These are phyloP conservation scores for Talaromyces sp. DNA, from an alignment of 2,329 filamentous ascomycete genomes.

Conservation along the genomic window DNA sequence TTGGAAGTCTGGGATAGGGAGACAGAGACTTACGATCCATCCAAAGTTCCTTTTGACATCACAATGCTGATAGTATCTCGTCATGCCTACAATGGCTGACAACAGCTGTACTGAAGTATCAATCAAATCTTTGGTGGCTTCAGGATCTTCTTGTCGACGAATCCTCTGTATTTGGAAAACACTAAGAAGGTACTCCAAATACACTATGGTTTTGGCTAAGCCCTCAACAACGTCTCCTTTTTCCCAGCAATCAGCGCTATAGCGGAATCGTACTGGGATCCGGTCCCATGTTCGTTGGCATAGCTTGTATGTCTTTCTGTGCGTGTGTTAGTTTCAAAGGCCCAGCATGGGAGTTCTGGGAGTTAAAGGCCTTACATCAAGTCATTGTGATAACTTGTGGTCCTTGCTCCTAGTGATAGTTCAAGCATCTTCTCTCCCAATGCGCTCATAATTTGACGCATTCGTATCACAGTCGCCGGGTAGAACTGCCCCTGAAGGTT, in stretches of 20 bases:
- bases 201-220: slow-evolving; percentile 20
- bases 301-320: slow-evolving; percentile 18
- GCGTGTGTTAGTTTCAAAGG: neutral
- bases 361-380: slow-evolving; percentile 5
- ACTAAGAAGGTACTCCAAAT: slow-evolving; percentile 23
- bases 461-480: slow-evolving; percentile 22
- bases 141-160: slow-evolving; percentile 21
- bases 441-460: slow-evolving; percentile 22
- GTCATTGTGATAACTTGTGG: slow-evolving; percentile 9
- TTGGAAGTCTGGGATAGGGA: neutral
- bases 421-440: slow-evolving; percentile 24
- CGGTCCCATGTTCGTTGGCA: slow-evolving; percentile 21
- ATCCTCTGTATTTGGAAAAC: slow-evolving; percentile 26
- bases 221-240: slow-evolving; percentile 11
- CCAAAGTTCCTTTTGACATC: slow-evolving; percentile 19
- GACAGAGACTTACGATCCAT: slow-evolving; percentile 22
- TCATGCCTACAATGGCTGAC: slow-evolving; percentile 23
- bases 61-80: slow-evolving; percentile 17
- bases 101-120: slow-evolving; percentile 24
- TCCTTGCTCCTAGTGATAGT: slow-evolving; percentile 20
- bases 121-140: slow-evolving; percentile 21
- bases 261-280: slow-evolving; percentile 23
- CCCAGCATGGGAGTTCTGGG: neutral
- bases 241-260: slow-evolving; percentile 21
- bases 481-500: slow-evolving; percentile 20